Base-by-base conservation (phyloP, 1,284 basidiomycete genomes). In the Rhodotorula glutinis region DNA sequence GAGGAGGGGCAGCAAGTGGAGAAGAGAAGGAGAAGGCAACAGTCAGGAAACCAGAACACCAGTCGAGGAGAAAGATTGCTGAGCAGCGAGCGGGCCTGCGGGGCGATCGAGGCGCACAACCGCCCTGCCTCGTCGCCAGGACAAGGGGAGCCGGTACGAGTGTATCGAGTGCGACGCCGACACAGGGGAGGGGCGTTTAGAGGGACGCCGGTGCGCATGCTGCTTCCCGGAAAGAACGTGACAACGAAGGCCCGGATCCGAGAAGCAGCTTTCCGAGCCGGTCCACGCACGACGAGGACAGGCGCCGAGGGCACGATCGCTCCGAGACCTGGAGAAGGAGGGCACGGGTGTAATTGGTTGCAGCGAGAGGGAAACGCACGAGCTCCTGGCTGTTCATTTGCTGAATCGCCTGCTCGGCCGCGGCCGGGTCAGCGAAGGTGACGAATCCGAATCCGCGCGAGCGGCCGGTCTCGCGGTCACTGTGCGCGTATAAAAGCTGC, bases 371-470 rank as follows among this genome's bases (percentile, higher is more conserved):
- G 40, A 52, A 65, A 69, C 72, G 67, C 70, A 73, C 72, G 63
- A 73, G 70, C 64, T 73, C 72, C 66, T 73, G 72, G 59, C 72
- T 70, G 65, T 73, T 72, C 72, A 73, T 73, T 65, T 67, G 61
- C 62, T 65, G 63, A 55, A 73, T 73, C 53, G 72, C 72, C 40
- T 56, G 53, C 54, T 71, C 72, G 25, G 70, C 72, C 51, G 61
- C 54, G 19, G 62, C 46, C 65, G 72, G 70, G 51, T 72, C 66
- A 29, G 62, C 67, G 47, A 69, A 73, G 63, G 72, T 73, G 57
- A 73, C 70, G 66, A 73, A 73, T 21, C 72, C 72, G 60, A 73
- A 73, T 33, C 72, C 72, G 56, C 72, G 72, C 56, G 70, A 72
- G 56, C 72, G 67, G 33, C 72, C 72, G 41, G 72, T 73, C 51